Evolutionary conservation across 441 rosid species (phyloP), one percentile per base, ranked within the genome.

Genomic region (Capsella rubella): DNA sequence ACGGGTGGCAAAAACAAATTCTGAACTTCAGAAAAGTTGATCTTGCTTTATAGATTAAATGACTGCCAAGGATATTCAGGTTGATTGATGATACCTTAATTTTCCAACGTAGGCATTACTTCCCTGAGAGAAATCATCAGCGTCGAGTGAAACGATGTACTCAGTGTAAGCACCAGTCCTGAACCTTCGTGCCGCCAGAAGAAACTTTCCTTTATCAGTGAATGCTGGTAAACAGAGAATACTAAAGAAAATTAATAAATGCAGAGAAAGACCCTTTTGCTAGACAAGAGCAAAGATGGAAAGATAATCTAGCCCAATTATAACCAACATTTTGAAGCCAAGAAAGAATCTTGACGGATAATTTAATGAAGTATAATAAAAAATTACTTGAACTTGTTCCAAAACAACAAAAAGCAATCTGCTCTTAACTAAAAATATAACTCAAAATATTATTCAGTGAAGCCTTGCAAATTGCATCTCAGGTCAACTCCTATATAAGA

Each of bases 101-200:
- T 92, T 94, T 15, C 99, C 99, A 35, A 92, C 87, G 67, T 90
- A 94, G 16, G 97, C 92, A 79, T 90, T 90, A 58, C 95, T 94
- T 80, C 94, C 97, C 88, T 94, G 97, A 29, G 99, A 94, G 78
- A 90, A 45, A 69, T 92, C 99, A 72, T 83, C 84, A 12, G 88
- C 84, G 63, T 90, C 92, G 76, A 92, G 97, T 57, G 99, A 90
- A 73, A 94, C 85, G 42, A 94, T 87, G 82, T 92, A 94, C 76
- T 92, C 97, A 7, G 80, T 81, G 82, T 88, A 91, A 73, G 90
- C 87, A 73, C 97, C 97, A 47, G 84, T 84, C 80, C 95, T 84
- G 70, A 80, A 87, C 82, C 91, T 88, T 63, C 95, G 79, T 42
- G 99, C 99, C 15, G 97, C 99, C 76, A 94, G 83, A 71, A 94